These are phyloP conservation scores for Sporobolomyces pararoseus DNA, from an alignment of 768 basidiomycete species.

Conservation along the genomic window DNA sequence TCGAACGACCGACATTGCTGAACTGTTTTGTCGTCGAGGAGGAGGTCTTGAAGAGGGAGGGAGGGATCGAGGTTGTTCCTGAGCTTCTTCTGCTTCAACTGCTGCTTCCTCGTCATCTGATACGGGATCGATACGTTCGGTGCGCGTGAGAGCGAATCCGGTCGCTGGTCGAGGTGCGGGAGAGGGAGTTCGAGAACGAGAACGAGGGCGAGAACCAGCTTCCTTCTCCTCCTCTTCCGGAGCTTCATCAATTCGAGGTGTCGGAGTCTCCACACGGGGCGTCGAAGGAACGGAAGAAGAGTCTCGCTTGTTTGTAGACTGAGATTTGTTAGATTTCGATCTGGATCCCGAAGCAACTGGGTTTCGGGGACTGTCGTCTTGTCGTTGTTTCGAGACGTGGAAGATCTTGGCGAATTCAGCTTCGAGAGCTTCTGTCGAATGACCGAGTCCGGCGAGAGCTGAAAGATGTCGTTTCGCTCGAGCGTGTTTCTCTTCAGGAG, in stretches of 20 bases:
- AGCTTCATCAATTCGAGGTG: background rate
- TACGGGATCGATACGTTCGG: slow-evolving; percentile 14
- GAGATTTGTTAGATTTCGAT: background rate
- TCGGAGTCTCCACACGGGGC: background rate
- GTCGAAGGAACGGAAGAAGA: slow-evolving; percentile 1
- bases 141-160: slow-evolving; percentile 16
- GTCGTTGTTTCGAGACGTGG: background rate
- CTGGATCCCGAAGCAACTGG: slow-evolving; percentile 8
- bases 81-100: background rate
- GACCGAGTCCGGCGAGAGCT: slow-evolving; percentile 33
- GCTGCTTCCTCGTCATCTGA: slow-evolving; percentile 24
- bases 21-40: background rate
- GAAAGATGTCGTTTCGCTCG: slow-evolving; percentile 38
- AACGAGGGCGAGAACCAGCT: slow-evolving; percentile 16
- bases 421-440: slow-evolving; percentile 29
- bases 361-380: background rate
- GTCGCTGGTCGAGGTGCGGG: slow-evolving; percentile 3
- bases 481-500: slow-evolving; percentile 25
- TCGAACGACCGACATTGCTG: slow-evolving; percentile 21
- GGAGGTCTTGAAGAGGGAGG: background rate
- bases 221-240: background rate
- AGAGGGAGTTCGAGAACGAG: slow-evolving; percentile 12
- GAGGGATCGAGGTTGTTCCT: background rate
- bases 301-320: background rate
- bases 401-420: slow-evolving; percentile 25